A percentile compares a stretch with the other conserved stretches of the same genome.
Evolutionary conservation across 2,329 filamentous ascomycete species (phyloP).

Genomic region (Aspergillus pseudoterreus): DNA sequence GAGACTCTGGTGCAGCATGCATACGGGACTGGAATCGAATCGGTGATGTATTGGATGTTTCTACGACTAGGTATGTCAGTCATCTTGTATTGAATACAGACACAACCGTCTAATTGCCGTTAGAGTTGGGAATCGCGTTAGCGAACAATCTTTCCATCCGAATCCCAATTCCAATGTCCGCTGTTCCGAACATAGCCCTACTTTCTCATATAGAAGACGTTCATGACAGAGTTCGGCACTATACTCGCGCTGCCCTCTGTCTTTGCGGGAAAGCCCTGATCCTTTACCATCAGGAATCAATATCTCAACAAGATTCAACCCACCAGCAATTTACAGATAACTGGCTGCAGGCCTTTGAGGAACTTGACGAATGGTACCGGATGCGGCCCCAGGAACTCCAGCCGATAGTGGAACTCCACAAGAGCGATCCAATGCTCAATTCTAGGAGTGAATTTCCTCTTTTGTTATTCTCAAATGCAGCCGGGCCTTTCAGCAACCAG

Average conservation of each 20-base stretch:
- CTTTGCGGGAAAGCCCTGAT: constrained; percentile 23
- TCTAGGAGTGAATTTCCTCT: constrained; percentile 27
- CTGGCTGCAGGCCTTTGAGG: constrained; percentile 24
- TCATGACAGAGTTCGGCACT: constrained; percentile 18
- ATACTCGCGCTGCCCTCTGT: constrained; percentile 22
- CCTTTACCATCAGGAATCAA: constrained; percentile 14
- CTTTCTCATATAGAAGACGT: constrained; percentile 12
- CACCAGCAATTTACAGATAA: constrained; percentile 7
- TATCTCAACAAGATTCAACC: constrained; percentile 6
- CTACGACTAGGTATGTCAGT: constrained; percentile 23
- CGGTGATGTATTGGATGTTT: constrained; percentile 27
- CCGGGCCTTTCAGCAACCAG: constrained; percentile 48
- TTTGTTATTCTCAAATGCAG: constrained; percentile 46
- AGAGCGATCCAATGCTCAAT: constrained; percentile 19
- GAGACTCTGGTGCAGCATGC: constrained; percentile 13
- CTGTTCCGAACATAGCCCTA: constrained; percentile 9
- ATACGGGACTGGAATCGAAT: constrained; percentile 15
- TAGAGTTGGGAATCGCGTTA: constrained; percentile 23
- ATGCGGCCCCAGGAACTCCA: constrained; percentile 24
- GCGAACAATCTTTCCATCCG: constrained; percentile 18
- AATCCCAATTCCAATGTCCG: constrained; percentile 13
- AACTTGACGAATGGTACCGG: constrained; percentile 27
- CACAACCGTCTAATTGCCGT: neutral
- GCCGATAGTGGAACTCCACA: constrained; percentile 33
- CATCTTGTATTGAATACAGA: neutral